These are phyloP conservation scores for Fraxinus ornus DNA, from an alignment of 305 asterid genomes.

Conservation along the genomic window DNA sequence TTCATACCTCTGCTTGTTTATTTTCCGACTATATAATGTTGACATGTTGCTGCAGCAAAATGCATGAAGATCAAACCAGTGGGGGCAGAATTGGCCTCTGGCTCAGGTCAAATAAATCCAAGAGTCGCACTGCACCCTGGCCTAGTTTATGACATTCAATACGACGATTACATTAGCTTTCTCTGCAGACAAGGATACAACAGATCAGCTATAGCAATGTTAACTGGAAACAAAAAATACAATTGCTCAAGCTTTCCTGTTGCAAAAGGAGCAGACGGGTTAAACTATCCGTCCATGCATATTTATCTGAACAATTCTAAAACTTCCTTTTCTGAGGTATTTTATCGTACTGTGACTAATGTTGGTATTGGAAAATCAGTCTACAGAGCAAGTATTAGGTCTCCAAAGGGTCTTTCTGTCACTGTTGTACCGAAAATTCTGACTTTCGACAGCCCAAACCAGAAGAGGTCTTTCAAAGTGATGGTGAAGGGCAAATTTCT, in stretches of 20 bases:
- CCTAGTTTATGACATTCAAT: conserved; percentile 54
- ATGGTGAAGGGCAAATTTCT: conserved; percentile 41
- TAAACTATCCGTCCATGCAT: conserved; percentile 78
- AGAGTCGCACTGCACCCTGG: conserved; percentile 69
- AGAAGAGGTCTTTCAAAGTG: conserved; percentile 57
- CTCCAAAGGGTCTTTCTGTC: conserved; percentile 43
- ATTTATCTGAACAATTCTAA: conserved; percentile 32
- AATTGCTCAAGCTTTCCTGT: conserved; percentile 45
- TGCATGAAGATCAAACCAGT: conserved; percentile 40
- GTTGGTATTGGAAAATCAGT: conserved; percentile 41
- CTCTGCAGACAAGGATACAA: conserved; percentile 73
- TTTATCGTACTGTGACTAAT: conserved; percentile 54
- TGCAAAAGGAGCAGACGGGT: conserved; percentile 59
- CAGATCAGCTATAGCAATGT: conserved; percentile 29
- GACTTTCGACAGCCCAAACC: conserved; percentile 31
- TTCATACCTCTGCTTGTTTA: not conserved
- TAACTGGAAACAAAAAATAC: conserved; percentile 47
- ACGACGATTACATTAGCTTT: conserved; percentile 46
- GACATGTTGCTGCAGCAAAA: conserved; percentile 48
- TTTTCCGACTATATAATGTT: no score
- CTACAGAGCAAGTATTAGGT: conserved; percentile 46
- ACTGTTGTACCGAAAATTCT: conserved; percentile 45
- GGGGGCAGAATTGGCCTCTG: conserved; percentile 62
- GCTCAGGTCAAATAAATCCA: conserved; percentile 72
- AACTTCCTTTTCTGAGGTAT: conserved; percentile 46